Percentiles rank a stretch among this genome's conserved stretches.
Evolutionary conservation across 768 basidiomycete species (phyloP).

Genomic region (Ramaria sp.): DNA sequence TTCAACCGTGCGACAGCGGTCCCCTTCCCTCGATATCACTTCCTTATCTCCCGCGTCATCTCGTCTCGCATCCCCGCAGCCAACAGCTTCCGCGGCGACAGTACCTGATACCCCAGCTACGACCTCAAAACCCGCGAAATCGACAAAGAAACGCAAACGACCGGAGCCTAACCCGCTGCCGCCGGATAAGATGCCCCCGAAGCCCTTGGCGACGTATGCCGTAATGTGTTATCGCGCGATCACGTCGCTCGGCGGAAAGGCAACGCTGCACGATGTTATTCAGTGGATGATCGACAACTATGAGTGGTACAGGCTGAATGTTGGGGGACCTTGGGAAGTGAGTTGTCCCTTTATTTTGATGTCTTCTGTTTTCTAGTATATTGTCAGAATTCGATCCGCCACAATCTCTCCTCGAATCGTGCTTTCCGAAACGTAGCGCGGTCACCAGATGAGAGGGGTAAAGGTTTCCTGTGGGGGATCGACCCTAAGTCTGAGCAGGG

Average conservation of each 20-base stretch:
- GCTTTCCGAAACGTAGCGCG: slow-evolving; percentile 89
- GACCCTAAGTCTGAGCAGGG: slow-evolving; percentile 61
- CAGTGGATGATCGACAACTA: slow-evolving; percentile 82
- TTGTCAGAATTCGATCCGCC: slow-evolving; percentile 81
- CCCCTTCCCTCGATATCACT: slow-evolving; percentile 74
- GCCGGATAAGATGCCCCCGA: slow-evolving; percentile 61
- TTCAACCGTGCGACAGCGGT: slow-evolving; percentile 51
- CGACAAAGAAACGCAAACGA: slow-evolving; percentile 28
- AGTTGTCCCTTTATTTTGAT: slow-evolving; percentile 15
- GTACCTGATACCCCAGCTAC: slow-evolving; percentile 33
- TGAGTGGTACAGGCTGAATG: slow-evolving; percentile 84
- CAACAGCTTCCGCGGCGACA: slow-evolving; percentile 24
- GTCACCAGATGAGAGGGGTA: slow-evolving; percentile 74
- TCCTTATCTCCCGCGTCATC: slow-evolving; percentile 78
- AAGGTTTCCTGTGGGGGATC: slow-evolving; percentile 90
- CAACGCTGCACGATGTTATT: slow-evolving; percentile 87
- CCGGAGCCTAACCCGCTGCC: slow-evolving; percentile 28
- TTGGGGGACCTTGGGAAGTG: slow-evolving; percentile 85
- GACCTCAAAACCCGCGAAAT: slow-evolving; percentile 49
- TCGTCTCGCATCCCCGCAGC: slow-evolving; percentile 44
- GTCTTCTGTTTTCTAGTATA: slow-evolving; percentile 11
- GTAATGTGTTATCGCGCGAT: slow-evolving; percentile 87
- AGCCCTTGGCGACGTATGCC: slow-evolving; percentile 85
- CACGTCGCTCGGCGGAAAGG: slow-evolving; percentile 68
- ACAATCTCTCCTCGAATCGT: slow-evolving; percentile 86